Evolutionary conservation across 2,329 filamentous ascomycete species (phyloP), one percentile per base, ranked within the genome.

Genomic region (Talaromyces sp.): DNA sequence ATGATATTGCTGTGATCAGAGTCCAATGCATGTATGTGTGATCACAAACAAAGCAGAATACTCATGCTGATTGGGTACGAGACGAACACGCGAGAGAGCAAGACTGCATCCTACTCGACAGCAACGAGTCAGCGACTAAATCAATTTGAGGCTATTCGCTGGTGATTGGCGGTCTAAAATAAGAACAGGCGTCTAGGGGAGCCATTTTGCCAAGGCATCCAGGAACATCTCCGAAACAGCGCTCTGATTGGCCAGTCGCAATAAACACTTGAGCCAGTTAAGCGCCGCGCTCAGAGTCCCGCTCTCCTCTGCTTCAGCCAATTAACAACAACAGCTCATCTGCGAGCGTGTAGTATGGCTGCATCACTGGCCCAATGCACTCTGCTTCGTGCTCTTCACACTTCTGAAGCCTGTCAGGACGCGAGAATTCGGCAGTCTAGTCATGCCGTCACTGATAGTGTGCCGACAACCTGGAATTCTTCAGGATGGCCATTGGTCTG

Each of bases 281-380:
- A 58, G 34, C 61, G 61, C 61, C 61, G 61, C 47, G 17, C 29
- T 27, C 13, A 38, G 7, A 40, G 25, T 2, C 53, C 53, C 36
- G 13, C 22, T 11, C 5, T 29, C 10, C 7, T 15, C 31, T n/a
- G 5, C 6, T 31, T 8, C 40, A 49, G 58, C 64, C 64, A 64
- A 64, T 59, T 31, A 64, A 5, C 53, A 45, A 11, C 53, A 15
- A 11, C 34, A 22, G 2, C 22, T 59, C 54, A 5, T 40, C 31
- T 22, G 11, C 11, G 1, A 64, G 56, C 62, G 53, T 53, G 31
- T 59, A 59, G 45, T 31, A 25, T 29, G 29, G 25, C 17, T 31
- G 25, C 36, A 19, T 56, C 25, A 63, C 61, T 56, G 61, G 61
- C 58, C 53, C 36, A 19, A 66, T 64, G 65, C 61, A 66, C 61